These are phyloP conservation scores for Phytophthora syringae DNA, from an alignment of 352 stramenopile species.

Conservation along the genomic window DNA sequence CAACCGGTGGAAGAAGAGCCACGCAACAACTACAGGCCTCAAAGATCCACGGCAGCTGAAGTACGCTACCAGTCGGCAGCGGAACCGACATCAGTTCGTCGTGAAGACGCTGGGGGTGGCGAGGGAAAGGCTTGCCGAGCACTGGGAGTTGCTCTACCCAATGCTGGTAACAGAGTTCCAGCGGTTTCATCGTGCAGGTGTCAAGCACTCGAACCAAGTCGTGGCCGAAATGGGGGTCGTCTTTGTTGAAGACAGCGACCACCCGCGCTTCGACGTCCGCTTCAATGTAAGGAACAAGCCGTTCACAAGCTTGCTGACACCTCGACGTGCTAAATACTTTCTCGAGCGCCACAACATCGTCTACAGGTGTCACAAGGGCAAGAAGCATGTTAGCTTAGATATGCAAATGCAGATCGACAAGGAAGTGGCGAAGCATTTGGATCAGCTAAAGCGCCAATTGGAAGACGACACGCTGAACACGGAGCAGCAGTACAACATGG, in stretches of 20 bases:
- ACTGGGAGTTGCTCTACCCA: constrained; percentile 7
- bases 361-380: constrained; percentile 17
- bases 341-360: constrained; percentile 23
- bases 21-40: background rate
- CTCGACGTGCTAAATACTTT: constrained; percentile 17
- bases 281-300: constrained; percentile 6
- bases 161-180: constrained; percentile 1
- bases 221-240: constrained; percentile 8
- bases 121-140: background rate
- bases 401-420: constrained; percentile 15
- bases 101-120: background rate
- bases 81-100: constrained; percentile 2
- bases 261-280: constrained; percentile 1
- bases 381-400: constrained; percentile 21
- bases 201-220: constrained; percentile 15
- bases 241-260: constrained; percentile 17
- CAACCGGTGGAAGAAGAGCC: constrained; percentile 5
- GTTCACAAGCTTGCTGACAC: constrained; percentile 1
- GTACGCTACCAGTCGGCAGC: background rate
- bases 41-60: background rate
- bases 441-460: constrained; percentile 13
- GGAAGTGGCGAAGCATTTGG: background rate
- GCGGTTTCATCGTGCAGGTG: background rate
- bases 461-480: constrained; percentile 3
- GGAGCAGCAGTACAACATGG: constrained; percentile 18